Conservation (phyloP, 352 stramenopile species). For the Pythium coloratum region DNA sequence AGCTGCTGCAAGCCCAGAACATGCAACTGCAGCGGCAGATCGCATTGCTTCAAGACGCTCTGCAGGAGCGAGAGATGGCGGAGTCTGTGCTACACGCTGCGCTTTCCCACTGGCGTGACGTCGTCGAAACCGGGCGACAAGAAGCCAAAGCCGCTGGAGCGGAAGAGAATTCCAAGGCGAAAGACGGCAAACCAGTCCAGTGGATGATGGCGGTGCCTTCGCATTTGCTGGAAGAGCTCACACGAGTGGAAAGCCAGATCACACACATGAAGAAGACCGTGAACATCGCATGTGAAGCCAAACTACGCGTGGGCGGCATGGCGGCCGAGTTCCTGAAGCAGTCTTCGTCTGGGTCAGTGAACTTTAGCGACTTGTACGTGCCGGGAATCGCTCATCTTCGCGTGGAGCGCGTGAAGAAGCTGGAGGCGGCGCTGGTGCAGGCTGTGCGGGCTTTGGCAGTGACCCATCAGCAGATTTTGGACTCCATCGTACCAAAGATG, state of each 20-base stretch:
- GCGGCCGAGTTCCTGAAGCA: slow-evolving; percentile 22
- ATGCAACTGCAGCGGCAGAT: slow-evolving; percentile 63
- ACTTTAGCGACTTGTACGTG: slow-evolving; percentile 14
- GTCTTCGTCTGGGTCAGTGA: not conserved
- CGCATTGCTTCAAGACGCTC: slow-evolving; percentile 40
- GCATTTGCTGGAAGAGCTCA: slow-evolving; percentile 21
- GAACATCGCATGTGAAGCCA: slow-evolving; percentile 15
- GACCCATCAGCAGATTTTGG: slow-evolving; percentile 14
- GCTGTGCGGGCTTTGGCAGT: slow-evolving; percentile 1
- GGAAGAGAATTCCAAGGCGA: slow-evolving; percentile 21
- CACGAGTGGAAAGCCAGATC: slow-evolving; percentile 24
- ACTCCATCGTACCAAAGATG: slow-evolving; percentile 4
- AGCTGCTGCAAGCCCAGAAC: slow-evolving; percentile 54
- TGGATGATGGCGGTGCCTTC: slow-evolving; percentile 30
- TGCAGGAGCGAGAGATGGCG: slow-evolving; percentile 33
- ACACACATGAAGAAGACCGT: slow-evolving; percentile 17
- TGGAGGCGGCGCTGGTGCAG: slow-evolving; percentile 11
- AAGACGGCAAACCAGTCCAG: slow-evolving; percentile 24
- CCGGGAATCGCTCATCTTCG: slow-evolving; percentile 22
- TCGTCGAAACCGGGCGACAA: slow-evolving; percentile 43
- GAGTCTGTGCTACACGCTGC: slow-evolving; percentile 39
- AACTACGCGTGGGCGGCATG: slow-evolving; percentile 20
- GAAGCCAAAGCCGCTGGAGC: slow-evolving; percentile 47
- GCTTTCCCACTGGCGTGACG: slow-evolving; percentile 39
- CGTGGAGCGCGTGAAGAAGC: slow-evolving; percentile 19